phyloP scores from a whole-genome alignment of 371 early-diverging fungal species.

The Mucor sp. region DNA sequence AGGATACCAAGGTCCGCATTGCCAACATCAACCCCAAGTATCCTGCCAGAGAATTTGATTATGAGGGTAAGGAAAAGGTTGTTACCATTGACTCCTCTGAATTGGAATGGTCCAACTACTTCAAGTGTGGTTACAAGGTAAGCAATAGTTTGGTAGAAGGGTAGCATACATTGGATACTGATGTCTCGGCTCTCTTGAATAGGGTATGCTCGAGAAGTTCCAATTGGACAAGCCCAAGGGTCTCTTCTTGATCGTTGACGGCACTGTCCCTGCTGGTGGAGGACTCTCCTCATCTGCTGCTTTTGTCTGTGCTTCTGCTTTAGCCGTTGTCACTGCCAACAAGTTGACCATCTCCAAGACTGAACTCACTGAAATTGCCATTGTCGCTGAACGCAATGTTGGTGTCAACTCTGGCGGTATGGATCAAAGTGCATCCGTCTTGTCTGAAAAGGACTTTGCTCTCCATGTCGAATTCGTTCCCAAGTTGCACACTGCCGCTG shows the following conservation, averaged over 20 bases:
- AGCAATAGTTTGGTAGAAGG: neutral
- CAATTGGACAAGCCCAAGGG: constrained; percentile 61
- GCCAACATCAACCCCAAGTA: constrained; percentile 71
- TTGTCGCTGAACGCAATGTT: constrained; percentile 80
- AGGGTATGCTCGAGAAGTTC: constrained; percentile 71
- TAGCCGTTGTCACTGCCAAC: constrained; percentile 69
- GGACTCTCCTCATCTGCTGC: constrained; percentile 90
- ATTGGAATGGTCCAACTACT: constrained; percentile 87
- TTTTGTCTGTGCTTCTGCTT: constrained; percentile 77
- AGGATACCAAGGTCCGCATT: constrained; percentile 56
- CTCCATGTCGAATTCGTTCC: constrained; percentile 89
- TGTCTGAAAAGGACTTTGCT: constrained; percentile 72
- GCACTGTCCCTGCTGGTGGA: constrained; percentile 83
- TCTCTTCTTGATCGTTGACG: constrained; percentile 72
- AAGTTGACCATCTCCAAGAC: constrained; percentile 55
- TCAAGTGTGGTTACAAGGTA: constrained; percentile 84
- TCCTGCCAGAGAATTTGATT: constrained; percentile 62
- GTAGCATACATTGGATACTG: neutral
- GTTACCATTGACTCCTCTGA: constrained; percentile 71
- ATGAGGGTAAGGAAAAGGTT: constrained; percentile 47
- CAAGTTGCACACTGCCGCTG: constrained; percentile 63
- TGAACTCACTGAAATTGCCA: constrained; percentile 75
- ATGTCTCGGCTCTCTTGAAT: constrained; percentile 10
- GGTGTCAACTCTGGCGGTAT: constrained; percentile 89
- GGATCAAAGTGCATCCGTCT: constrained; percentile 92